These are phyloP conservation scores for Ulmus americana DNA, from an alignment of 331 rosid genomes.

Conservation along the genomic window DNA sequence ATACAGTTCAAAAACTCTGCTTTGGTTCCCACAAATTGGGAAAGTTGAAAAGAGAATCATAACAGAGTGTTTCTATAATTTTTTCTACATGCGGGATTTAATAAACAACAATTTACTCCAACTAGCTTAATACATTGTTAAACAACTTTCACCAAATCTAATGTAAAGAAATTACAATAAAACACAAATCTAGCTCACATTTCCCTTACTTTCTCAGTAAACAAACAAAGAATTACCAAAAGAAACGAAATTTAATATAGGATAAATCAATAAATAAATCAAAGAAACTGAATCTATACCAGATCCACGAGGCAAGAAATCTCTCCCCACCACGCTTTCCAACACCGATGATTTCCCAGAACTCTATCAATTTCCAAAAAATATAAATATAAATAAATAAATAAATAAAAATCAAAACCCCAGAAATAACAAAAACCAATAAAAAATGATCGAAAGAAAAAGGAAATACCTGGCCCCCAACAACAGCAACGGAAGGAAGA, in stretches of 20 bases:
- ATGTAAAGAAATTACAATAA: neutral
- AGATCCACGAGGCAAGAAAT: conserved; percentile 98
- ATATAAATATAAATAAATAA: neutral
- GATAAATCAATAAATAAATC: neutral
- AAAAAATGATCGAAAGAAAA: neutral
- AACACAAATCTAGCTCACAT: neutral
- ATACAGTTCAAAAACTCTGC: neutral
- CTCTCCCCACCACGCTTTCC: conserved; percentile 98
- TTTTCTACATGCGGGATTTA: neutral
- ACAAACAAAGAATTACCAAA: neutral
- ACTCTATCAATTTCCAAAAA: conserved; percentile 42
- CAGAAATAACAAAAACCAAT: neutral
- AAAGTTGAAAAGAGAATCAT: neutral
- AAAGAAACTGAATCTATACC: conserved; percentile 34
- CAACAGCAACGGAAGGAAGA: conserved; percentile 98
- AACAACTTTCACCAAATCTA: neutral
- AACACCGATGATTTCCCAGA: conserved; percentile 94
- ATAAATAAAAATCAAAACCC: conserved; percentile 1
- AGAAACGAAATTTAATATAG: neutral
- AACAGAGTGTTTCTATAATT: conserved; percentile 1
- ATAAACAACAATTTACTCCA: neutral
- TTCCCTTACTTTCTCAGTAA: neutral
- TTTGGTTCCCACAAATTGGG: neutral
- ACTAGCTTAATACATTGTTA: neutral
- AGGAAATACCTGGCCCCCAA: conserved; percentile 90